These are phyloP conservation scores for Coemansia sp. DNA, from an alignment of 192 early-diverging fungal species.

Conservation along the genomic window DNA sequence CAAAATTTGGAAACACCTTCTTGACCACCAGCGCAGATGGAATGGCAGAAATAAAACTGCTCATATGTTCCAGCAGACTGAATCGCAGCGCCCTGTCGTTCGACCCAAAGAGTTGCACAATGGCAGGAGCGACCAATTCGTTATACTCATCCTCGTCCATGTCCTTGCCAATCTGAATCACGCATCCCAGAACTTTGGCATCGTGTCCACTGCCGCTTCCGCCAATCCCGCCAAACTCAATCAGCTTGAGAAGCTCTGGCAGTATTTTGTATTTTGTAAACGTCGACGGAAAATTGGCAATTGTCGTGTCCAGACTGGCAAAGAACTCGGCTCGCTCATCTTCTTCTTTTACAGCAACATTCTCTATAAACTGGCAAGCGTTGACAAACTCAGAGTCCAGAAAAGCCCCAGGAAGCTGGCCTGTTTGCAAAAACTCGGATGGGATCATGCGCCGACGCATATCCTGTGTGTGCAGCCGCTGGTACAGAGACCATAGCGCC, in stretches of 20 bases:
- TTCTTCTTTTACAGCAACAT: conserved; percentile 87
- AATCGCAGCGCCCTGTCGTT: conserved; percentile 85
- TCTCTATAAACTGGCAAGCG: conserved; percentile 85
- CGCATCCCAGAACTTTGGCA: conserved; percentile 70
- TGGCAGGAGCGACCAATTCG: conserved; percentile 63
- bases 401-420: conserved; percentile 60
- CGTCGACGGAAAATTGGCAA: conserved; percentile 75
- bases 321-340: conserved; percentile 83
- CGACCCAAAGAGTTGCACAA: conserved; percentile 83
- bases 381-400: conserved; percentile 83
- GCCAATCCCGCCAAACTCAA: conserved; percentile 76
- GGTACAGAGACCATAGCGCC: conserved; percentile 60
- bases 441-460: conserved; percentile 65
- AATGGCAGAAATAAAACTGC: conserved; percentile 67
- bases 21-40: conserved; percentile 68
- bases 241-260: conserved; percentile 81
- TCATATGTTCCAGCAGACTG: conserved; percentile 79
- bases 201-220: conserved; percentile 25
- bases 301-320: conserved; percentile 67
- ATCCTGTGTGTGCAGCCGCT: conserved; percentile 60
- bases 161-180: conserved; percentile 79
- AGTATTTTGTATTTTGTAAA: conserved; percentile 92
- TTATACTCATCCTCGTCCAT: conserved; percentile 77
- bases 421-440: conserved; percentile 68
- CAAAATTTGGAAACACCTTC: conserved; percentile 85